These are phyloP conservation scores for Penicillium sclerotiorum DNA, from an alignment of 2,329 filamentous ascomycete species.

Conservation along the genomic window DNA sequence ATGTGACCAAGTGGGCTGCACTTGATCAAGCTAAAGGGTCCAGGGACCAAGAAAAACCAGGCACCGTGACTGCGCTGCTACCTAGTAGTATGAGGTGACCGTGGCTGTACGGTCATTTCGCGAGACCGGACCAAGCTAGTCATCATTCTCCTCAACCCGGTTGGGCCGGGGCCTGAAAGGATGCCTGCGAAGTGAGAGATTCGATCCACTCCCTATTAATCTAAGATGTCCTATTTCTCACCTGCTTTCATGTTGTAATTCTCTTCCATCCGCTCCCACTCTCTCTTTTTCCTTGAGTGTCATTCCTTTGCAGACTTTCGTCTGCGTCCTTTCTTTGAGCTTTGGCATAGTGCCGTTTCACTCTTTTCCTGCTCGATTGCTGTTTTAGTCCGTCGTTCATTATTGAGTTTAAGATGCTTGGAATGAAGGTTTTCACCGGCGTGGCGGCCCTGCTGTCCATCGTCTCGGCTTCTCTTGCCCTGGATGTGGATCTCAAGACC, in stretches of 20 bases:
- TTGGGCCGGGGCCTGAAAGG: neutral
- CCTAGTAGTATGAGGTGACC: neutral
- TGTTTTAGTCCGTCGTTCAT: conserved; percentile 35
- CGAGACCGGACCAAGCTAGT: neutral
- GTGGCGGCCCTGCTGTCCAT: conserved; percentile 36
- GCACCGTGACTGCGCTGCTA: neutral
- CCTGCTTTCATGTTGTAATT: neutral
- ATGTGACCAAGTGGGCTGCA: neutral
- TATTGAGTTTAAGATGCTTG: conserved; percentile 40
- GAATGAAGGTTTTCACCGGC: conserved; percentile 36
- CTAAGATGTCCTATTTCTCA: conserved; percentile 1
- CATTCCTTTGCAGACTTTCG: conserved; percentile 39
- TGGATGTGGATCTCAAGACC: conserved; percentile 45
- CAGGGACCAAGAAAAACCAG: neutral
- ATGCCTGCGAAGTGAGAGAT: neutral
- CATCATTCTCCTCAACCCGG: neutral
- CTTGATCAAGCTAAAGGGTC: neutral
- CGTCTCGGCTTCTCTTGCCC: conserved; percentile 39
- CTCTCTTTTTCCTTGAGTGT: conserved; percentile 20
- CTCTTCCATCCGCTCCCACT: too few relatives aligned
- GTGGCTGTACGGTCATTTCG: neutral
- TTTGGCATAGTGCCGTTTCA: conserved; percentile 34
- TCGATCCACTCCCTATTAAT: conserved; percentile 1
- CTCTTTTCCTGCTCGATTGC: conserved; percentile 32
- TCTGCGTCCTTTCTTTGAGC: conserved; percentile 56